phyloP scores from a whole-genome alignment of 352 stramenopile species.

The Globisporangium cystogenes region DNA sequence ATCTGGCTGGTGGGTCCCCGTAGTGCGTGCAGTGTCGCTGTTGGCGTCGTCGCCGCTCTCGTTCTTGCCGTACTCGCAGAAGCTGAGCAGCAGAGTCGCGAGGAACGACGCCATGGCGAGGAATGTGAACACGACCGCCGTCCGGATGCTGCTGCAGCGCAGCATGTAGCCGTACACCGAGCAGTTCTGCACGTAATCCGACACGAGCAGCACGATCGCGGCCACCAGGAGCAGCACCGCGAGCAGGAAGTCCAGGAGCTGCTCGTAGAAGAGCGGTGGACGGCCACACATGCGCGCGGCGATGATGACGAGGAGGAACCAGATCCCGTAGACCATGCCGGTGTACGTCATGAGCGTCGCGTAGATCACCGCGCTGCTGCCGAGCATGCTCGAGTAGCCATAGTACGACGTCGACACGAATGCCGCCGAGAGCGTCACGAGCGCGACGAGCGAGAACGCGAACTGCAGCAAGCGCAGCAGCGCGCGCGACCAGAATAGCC shows the following conservation, averaged over 20 bases:
- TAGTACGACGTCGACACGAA: constrained; percentile 65
- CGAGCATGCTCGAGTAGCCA: constrained; percentile 66
- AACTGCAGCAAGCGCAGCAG: constrained; percentile 66
- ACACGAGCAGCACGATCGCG: constrained; percentile 60
- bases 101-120: constrained; percentile 49
- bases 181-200: constrained; percentile 62
- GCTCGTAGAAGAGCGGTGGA: constrained; percentile 36
- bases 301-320: constrained; percentile 43
- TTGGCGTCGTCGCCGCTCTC: constrained; percentile 11
- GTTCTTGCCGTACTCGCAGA: constrained; percentile 28
- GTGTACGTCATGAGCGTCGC: constrained; percentile 60
- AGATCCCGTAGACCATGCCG: constrained; percentile 55
- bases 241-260: constrained; percentile 47
- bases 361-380: constrained; percentile 50
- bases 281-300: constrained; percentile 30
- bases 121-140: constrained; percentile 62
- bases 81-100: constrained; percentile 39
- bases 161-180: constrained; percentile 66
- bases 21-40: constrained; percentile 6
- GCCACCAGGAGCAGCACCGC: constrained; percentile 52
- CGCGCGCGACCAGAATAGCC: constrained; percentile 21
- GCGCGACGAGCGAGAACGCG: constrained; percentile 39
- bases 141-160: constrained; percentile 43
- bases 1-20: constrained; percentile 15
- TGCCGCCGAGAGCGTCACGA: constrained; percentile 47